These are phyloP conservation scores for Leishmania turanica DNA, from an alignment of 208 protist species.

Conservation along the genomic window DNA sequence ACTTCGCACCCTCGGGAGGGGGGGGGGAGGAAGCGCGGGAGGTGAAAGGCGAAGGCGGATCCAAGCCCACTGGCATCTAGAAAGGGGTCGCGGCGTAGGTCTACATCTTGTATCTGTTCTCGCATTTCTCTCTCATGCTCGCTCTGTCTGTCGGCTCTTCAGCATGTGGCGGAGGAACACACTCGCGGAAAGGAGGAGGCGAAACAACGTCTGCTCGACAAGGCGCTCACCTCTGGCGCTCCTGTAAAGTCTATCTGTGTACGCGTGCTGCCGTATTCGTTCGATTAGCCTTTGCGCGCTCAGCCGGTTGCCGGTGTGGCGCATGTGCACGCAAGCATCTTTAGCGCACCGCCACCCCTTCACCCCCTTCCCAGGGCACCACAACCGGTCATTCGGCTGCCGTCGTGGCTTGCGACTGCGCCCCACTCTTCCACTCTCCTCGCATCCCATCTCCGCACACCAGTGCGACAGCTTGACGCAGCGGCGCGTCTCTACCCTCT, in stretches of 20 bases:
- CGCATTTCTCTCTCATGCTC: neutral
- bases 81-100: no score
- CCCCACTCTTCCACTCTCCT: neutral
- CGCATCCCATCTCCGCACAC: neutral
- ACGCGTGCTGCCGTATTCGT: neutral
- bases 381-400: neutral
- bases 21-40: neutral
- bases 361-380: neutral
- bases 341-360: neutral
- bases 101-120: neutral
- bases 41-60: neutral
- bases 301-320: neutral
- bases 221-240: neutral
- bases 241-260: neutral
- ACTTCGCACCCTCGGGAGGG: neutral
- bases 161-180: no score
- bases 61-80: neutral
- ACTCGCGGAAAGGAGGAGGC: no score
- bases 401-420: neutral
- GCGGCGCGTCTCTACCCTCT: neutral
- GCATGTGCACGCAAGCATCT: neutral
- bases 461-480: neutral
- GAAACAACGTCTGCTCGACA: neutral
- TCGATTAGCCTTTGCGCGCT: neutral
- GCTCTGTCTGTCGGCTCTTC: neutral